phyloP scores from a whole-genome alignment of 1,284 basidiomycete genomes.

The Cutaneotrichosporon spelunceum region DNA sequence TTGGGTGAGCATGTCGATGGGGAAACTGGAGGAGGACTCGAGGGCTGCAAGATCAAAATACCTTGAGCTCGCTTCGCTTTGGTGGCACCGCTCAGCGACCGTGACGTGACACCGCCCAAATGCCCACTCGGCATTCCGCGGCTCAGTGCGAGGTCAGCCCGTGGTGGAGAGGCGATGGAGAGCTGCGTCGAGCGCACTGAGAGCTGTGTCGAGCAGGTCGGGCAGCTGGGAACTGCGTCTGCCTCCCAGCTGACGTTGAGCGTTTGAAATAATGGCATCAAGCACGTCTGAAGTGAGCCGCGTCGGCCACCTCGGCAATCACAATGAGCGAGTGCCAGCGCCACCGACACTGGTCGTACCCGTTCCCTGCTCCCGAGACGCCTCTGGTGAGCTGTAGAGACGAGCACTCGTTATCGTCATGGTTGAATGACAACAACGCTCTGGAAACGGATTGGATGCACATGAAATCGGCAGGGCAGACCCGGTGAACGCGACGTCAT shows the following conservation, averaged over 20 bases:
- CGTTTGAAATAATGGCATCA: too few relatives aligned
- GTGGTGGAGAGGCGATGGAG: too few relatives aligned
- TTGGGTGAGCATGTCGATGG: background rate
- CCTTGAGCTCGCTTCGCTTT: too few relatives aligned
- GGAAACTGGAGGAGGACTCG: background rate
- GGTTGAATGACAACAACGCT: too few relatives aligned
- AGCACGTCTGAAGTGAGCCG: too few relatives aligned
- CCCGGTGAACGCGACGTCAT: too few relatives aligned
- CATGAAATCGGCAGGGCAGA: too few relatives aligned
- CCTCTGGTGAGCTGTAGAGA: too few relatives aligned
- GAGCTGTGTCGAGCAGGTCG: too few relatives aligned
- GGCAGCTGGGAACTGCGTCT: background rate
- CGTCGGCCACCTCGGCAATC: background rate
- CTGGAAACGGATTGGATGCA: too few relatives aligned
- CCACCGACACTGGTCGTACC: background rate
- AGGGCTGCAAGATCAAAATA: background rate
- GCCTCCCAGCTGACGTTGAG: too few relatives aligned
- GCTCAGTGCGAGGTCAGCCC: background rate
- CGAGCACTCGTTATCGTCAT: too few relatives aligned
- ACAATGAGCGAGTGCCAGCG: background rate
- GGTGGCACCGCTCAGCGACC: background rate
- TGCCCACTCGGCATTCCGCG: background rate
- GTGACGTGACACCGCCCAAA: background rate
- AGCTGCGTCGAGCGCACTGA: background rate
- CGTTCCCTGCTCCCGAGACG: background rate